Conservation (phyloP, 2,329 filamentous ascomycete species). For the Grosmannia penicillata region DNA sequence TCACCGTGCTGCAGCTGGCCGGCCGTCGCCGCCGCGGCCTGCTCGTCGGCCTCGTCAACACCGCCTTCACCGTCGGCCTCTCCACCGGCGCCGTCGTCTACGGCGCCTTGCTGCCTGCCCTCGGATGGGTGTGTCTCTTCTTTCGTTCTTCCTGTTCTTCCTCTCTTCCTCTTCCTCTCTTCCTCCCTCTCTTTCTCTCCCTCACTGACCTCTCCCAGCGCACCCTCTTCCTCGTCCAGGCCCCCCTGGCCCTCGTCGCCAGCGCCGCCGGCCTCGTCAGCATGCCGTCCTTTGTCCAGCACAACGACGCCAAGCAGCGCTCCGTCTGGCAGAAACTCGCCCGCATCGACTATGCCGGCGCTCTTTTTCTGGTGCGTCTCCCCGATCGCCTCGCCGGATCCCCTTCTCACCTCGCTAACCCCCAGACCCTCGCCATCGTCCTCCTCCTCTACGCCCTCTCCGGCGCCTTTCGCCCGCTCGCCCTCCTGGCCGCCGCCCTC, state of each 20-base stretch:
- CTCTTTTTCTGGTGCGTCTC: conserved; percentile 42
- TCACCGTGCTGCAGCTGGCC: conserved; percentile 62
- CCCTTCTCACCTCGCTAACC: conserved; percentile 7
- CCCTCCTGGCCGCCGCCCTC: conserved; percentile 43
- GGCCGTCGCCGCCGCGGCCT: conserved; percentile 53
- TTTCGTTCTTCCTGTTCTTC: not conserved
- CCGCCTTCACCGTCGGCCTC: conserved; percentile 27
- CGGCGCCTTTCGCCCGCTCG: conserved; percentile 40
- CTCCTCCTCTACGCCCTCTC: conserved; percentile 59
- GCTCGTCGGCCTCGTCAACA: conserved; percentile 60
- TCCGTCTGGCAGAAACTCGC: conserved; percentile 39
- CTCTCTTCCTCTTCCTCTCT: not conserved
- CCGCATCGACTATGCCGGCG: conserved; percentile 62
- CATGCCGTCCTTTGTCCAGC: conserved; percentile 35
- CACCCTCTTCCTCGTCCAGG: conserved; percentile 58
- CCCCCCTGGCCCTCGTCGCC: conserved; percentile 45
- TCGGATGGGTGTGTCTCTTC: conserved; percentile 52
- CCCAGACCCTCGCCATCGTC: conserved; percentile 46
- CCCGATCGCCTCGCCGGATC: not conserved
- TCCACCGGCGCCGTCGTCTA: conserved; percentile 18
- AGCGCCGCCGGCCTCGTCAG: conserved; percentile 49
- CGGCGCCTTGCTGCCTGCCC: conserved; percentile 18
- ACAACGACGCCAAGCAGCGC: conserved; percentile 15
- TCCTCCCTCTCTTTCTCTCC: not conserved
- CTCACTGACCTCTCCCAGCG: conserved; percentile 28